Conservation (phyloP, 1,284 basidiomycete species). For the Ganoderma sinense region DNA sequence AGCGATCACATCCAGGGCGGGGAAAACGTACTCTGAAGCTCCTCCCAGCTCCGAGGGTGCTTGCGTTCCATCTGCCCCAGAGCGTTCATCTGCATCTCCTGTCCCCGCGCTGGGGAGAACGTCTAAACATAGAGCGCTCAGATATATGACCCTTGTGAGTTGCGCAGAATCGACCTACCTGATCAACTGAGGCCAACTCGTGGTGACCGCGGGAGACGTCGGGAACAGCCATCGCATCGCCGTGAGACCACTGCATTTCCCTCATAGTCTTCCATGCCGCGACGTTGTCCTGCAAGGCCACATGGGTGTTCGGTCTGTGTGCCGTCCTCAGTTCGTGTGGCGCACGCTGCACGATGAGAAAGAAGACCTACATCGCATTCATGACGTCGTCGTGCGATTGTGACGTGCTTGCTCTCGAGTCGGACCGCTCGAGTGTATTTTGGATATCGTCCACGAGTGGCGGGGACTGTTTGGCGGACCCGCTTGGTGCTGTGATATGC, state of each 20-base stretch:
- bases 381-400: constrained; percentile 31
- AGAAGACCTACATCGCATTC: constrained; percentile 28
- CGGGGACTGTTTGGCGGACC: constrained; percentile 29
- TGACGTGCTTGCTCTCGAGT: constrained; percentile 30
- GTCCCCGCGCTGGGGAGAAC: constrained; percentile 30
- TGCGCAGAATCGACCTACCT: constrained; percentile 25
- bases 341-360: constrained; percentile 5
- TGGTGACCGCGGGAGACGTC: constrained; percentile 30
- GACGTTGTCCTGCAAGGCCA: constrained; percentile 34
- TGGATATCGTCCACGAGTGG: constrained; percentile 30
- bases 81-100: constrained; percentile 37
- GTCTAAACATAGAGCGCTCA: constrained; percentile 25
- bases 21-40: constrained; percentile 35
- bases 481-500: constrained; percentile 22
- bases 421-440: constrained; percentile 28
- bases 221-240: constrained; percentile 32
- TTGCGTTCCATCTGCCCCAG: constrained; percentile 38
- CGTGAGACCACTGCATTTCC: constrained; percentile 38
- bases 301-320: constrained; percentile 30
- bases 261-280: constrained; percentile 37
- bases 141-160: neutral
- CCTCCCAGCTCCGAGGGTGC: constrained; percentile 42
- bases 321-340: constrained; percentile 16
- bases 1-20: constrained; percentile 1
- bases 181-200: constrained; percentile 32